Evolutionary conservation across 768 basidiomycete species (phyloP), one percentile per base, ranked within the genome.

Genomic region (Russula vinacea): DNA sequence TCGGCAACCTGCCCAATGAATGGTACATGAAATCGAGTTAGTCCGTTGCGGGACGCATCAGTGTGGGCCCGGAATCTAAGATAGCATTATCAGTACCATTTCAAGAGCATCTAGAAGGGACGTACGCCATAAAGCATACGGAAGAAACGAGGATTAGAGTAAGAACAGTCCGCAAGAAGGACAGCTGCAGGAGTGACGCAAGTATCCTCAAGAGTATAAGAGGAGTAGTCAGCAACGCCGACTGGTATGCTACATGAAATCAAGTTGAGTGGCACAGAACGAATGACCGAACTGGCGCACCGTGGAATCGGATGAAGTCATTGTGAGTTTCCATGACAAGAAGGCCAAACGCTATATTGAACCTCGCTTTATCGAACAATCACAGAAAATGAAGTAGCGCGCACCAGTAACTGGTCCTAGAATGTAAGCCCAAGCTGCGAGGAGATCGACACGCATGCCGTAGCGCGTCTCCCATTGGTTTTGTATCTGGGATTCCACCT

Each of bases 291-390:
- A 32, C 56, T 55, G 45, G 71, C 82, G 70, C 58, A 88, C 89
- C 87, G 71, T 90, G 89, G 72, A 90, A 91, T 58, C 90, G 84
- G 62, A 90, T 83, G 66, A 83, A 87, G 73, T 90, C 86, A 69
- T 88, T 88, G 65, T 83, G 81, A 11, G 85, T 92, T 74, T 92
- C 89, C n/a, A 85, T 66, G n/a, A 89, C 79, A 11, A 92, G 79
- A 37, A 90, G 73, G 1, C 78, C 32, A 35, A 91, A 74, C 3
- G 90, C 90, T 89, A 63, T 62, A 33, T 24, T 83, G 68, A 85
- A 86, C 61, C 81, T 80, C 16, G 84, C 90, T 74, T 90, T 87
- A 35, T 84, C 53, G 53, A 64, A 64, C 17, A 44, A 67, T 19
- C 88, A 78, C 44, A 90, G 74, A 4, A 79, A 32, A 32, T 87